A percentile compares a stretch with the other conserved stretches of the same genome.
Evolutionary conservation across 2,329 filamentous ascomycete species (phyloP).

Genomic region (Fusarium mundagurra): DNA sequence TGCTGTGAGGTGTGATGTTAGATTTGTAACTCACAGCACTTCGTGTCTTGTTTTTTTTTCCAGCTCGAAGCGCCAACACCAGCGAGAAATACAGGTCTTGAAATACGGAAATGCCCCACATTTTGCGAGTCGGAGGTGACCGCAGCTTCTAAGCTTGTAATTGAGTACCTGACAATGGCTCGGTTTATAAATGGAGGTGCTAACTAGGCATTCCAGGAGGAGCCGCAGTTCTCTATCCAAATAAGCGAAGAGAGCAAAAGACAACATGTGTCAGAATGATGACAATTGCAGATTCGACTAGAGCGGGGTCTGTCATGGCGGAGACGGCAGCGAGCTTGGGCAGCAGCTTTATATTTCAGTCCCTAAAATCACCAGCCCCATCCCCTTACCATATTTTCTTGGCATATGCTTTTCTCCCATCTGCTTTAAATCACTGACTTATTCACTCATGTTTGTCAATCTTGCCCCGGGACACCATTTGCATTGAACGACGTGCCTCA

Average conservation of each 20-base stretch:
- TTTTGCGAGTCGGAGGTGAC: not conserved
- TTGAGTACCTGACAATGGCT: not conserved
- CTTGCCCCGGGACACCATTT: not conserved
- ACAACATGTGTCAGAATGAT: not conserved
- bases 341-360: not conserved
- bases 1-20: not conserved
- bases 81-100: not conserved
- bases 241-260: not conserved
- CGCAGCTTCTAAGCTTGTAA: not conserved
- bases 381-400: not conserved
- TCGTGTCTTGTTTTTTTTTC: not conserved
- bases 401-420: not conserved
- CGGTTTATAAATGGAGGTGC: not conserved
- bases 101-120: not conserved
- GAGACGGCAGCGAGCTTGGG: not conserved
- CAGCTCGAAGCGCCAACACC: not conserved
- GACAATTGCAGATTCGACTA: not conserved
- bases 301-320: not conserved
- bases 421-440: not conserved
- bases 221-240: not conserved
- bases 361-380: not conserved
- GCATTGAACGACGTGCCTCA: not conserved
- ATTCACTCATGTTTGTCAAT: not conserved
- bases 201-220: not conserved
- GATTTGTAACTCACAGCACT: not conserved